Conservation (phyloP, 2,329 filamentous ascomycete genomes). For the Didymella keratinophila region DNA sequence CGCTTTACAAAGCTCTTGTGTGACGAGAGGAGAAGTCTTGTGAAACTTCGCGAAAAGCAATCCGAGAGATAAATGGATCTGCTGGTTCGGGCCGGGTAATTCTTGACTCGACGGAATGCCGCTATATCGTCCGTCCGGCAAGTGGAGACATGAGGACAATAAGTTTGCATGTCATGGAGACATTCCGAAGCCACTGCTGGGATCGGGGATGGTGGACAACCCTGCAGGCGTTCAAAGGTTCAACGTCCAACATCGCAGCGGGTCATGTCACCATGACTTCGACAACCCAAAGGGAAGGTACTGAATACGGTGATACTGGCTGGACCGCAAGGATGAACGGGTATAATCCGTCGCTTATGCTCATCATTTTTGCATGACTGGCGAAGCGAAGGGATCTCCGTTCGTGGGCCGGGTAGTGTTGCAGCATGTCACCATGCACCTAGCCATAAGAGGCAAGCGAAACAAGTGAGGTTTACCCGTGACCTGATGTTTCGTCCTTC, state of each 20-base stretch:
- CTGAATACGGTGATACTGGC: background rate
- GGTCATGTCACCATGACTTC: background rate
- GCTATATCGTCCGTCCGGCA: slow-evolving; percentile 8
- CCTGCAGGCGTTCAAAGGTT: background rate
- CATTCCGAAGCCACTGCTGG: background rate
- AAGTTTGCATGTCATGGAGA: slow-evolving; percentile 3
- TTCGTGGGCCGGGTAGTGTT: slow-evolving; percentile 3
- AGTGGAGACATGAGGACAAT: slow-evolving; percentile 11
- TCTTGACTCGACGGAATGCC: slow-evolving; percentile 13
- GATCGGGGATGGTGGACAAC: slow-evolving; percentile 1
- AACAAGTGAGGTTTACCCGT: slow-evolving; percentile 1
- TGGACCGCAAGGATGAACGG: background rate
- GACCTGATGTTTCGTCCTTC: slow-evolving; percentile 1
- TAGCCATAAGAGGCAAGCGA: slow-evolving; percentile 9
- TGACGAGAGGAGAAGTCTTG: slow-evolving; percentile 7
- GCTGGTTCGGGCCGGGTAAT: slow-evolving; percentile 16
- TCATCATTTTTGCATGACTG: slow-evolving; percentile 17
- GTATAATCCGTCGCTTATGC: slow-evolving; percentile 15
- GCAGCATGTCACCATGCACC: slow-evolving; percentile 17
- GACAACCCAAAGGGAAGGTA: background rate
- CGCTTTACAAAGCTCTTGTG: slow-evolving; percentile 15
- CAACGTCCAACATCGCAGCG: background rate
- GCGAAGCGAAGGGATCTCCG: slow-evolving; percentile 16
- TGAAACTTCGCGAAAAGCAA: slow-evolving; percentile 17
- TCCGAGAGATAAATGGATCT: slow-evolving; percentile 5